Conservation (phyloP, 2,329 filamentous ascomycete genomes). For the Alternaria ethzedia region DNA sequence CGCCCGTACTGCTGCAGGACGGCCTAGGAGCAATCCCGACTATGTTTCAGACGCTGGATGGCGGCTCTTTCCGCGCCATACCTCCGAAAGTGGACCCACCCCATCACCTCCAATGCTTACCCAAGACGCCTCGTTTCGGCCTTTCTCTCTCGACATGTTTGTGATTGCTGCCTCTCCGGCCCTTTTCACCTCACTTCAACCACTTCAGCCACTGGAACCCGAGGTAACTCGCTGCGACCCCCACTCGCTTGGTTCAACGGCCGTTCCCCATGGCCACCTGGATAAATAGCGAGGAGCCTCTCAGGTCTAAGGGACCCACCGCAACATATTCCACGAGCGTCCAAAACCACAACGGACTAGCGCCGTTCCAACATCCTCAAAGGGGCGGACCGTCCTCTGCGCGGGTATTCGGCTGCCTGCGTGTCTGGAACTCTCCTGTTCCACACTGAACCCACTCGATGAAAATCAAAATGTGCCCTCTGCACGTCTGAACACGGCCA, state of each 20-base stretch:
- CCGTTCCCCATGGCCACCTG: conserved; percentile 3
- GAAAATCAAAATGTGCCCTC: not conserved
- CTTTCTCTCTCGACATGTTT: not conserved
- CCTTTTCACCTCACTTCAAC: not conserved
- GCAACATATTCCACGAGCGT: conserved; percentile 1
- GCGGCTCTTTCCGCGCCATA: conserved; percentile 21
- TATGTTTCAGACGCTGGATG: conserved; percentile 8
- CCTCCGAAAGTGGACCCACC: conserved; percentile 14
- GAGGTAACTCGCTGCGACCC: not conserved
- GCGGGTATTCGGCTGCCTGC: not conserved
- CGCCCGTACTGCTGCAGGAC: not conserved
- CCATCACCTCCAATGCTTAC: conserved; percentile 3
- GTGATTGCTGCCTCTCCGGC: not conserved
- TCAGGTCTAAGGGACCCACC: not conserved
- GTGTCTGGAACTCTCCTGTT: not conserved
- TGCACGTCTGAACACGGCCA: conserved; percentile 3
- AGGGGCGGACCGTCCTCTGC: not conserved
- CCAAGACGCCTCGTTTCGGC: not conserved
- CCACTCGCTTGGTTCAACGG: not conserved
- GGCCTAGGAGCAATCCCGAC: not conserved
- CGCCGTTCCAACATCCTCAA: not conserved
- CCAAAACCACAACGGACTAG: not conserved
- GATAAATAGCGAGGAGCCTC: not conserved
- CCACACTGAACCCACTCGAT: conserved; percentile 5
- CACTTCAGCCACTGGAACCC: not conserved